These are phyloP conservation scores for Microbotryomycetes sp. DNA, from an alignment of 1,284 basidiomycete species.

Conservation along the genomic window DNA sequence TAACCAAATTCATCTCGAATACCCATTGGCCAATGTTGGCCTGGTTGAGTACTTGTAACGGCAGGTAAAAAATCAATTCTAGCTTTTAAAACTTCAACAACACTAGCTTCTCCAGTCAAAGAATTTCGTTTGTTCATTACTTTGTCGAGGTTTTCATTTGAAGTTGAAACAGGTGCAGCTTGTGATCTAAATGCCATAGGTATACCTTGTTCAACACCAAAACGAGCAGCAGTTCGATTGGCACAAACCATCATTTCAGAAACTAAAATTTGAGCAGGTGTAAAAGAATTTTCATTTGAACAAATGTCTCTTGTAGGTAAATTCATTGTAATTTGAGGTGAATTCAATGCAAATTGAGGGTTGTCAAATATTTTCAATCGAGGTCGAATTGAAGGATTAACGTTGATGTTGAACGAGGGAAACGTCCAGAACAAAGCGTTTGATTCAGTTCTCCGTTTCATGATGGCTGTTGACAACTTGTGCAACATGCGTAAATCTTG, in stretches of 20 bases:
- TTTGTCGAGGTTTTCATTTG: constrained; percentile 29
- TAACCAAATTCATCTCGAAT: constrained; percentile 67
- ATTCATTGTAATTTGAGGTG: constrained; percentile 46
- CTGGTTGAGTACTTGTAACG: constrained; percentile 52
- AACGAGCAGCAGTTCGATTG: constrained; percentile 66
- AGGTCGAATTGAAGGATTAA: constrained; percentile 22
- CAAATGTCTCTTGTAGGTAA: not conserved
- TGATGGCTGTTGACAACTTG: constrained; percentile 4
- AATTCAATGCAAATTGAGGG: constrained; percentile 53
- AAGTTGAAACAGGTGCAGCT: constrained; percentile 40
- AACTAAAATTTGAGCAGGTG: constrained; percentile 50
- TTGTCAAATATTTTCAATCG: no score
- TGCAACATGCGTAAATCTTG: constrained; percentile 10
- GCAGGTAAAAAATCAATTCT: constrained; percentile 41
- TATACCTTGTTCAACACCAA: constrained; percentile 57
- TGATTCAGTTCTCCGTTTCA: constrained; percentile 14
- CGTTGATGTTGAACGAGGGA: constrained; percentile 19
- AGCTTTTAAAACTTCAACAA: constrained; percentile 36
- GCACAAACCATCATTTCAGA: constrained; percentile 81
- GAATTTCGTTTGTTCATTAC: constrained; percentile 39
- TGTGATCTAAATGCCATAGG: constrained; percentile 61
- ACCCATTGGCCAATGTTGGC: constrained; percentile 65
- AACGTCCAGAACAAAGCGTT: constrained; percentile 27
- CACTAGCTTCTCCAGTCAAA: constrained; percentile 38
- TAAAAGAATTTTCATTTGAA: not conserved